Evolutionary conservation across 805 yeast genomes (phyloP).

Genomic region (Saitoella complicata): DNA sequence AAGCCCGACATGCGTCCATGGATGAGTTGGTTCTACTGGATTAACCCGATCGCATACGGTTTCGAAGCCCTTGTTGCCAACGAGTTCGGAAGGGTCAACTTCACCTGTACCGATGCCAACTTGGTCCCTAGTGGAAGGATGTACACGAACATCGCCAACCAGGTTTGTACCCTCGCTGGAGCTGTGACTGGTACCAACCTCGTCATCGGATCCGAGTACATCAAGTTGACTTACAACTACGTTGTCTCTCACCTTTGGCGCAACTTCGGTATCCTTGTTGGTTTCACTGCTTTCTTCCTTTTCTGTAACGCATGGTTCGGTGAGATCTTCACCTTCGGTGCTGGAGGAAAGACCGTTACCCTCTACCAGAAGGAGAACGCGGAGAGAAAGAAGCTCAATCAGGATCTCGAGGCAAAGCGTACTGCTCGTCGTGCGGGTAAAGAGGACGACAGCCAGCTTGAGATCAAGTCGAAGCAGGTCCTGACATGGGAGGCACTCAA

Average conservation of each 20-base stretch:
- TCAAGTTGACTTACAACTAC: slow-evolving; percentile 30
- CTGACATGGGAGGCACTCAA: slow-evolving; percentile 3
- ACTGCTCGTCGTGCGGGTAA: too few relatives aligned
- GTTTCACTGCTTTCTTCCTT: slow-evolving; percentile 37
- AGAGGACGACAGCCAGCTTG: too few relatives aligned
- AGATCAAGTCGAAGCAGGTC: too few relatives aligned
- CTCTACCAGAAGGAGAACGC: too few relatives aligned
- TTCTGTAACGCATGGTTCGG: too few relatives aligned
- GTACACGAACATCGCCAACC: slow-evolving; percentile 19
- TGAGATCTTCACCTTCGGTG: too few relatives aligned
- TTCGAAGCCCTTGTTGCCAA: slow-evolving; percentile 31
- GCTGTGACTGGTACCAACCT: slow-evolving; percentile 32
- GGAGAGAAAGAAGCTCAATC: slow-evolving; percentile 16
- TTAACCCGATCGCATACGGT: slow-evolving; percentile 30
- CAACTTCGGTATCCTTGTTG: slow-evolving; percentile 44
- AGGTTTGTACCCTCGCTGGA: slow-evolving; percentile 43
- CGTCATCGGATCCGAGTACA: slow-evolving; percentile 38
- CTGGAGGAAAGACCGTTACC: too few relatives aligned
- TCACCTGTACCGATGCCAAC: slow-evolving; percentile 19
- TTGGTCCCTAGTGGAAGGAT: slow-evolving; percentile 32
- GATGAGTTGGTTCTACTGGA: slow-evolving; percentile 34
- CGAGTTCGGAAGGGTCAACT: slow-evolving; percentile 28
- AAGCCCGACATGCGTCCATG: slow-evolving; percentile 31
- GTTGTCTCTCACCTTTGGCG: slow-evolving; percentile 36
- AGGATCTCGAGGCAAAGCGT: slow-evolving; percentile 1